Evolutionary conservation across 1,139 yeast species (phyloP).

Genomic region (Taphrina sp.): DNA sequence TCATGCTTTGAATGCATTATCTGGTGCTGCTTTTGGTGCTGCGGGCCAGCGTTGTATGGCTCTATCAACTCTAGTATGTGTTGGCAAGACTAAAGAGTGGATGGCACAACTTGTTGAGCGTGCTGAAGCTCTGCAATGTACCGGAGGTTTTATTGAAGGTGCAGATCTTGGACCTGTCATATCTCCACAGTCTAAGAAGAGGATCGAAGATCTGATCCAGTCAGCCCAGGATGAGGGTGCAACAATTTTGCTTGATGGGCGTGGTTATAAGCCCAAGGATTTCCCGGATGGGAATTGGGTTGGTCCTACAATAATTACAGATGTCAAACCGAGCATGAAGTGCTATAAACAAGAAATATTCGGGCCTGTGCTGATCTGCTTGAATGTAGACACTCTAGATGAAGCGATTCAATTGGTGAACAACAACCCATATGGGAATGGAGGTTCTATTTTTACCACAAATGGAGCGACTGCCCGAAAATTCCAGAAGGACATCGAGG

Average conservation of each 20-base stretch:
- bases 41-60: conserved; percentile 89
- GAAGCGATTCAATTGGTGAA: conserved; percentile 70
- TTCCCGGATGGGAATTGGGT: conserved; percentile 69
- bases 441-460: conserved; percentile 67
- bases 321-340: conserved; percentile 65
- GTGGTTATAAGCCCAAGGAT: conserved; percentile 53
- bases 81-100: conserved; percentile 69
- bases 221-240: conserved; percentile 60
- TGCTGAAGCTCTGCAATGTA: conserved; percentile 59
- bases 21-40: conserved; percentile 80
- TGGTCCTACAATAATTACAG: conserved; percentile 65
- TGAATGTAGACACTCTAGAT: conserved; percentile 65
- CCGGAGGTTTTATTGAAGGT: conserved; percentile 63
- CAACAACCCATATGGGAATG: conserved; percentile 66
- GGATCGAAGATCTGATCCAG: conserved; percentile 57
- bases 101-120: conserved; percentile 58
- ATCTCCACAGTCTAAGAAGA: conserved; percentile 57
- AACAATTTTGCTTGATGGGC: conserved; percentile 61
- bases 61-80: conserved; percentile 70
- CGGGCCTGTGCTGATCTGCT: conserved; percentile 69
- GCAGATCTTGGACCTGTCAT: conserved; percentile 74
- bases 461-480: conserved; percentile 69
- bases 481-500: conserved; percentile 67
- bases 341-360: conserved; percentile 74
- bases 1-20: conserved; percentile 65